Evolutionary conservation across 495 filamentous ascomycete species (phyloP), one percentile per base, ranked within the genome.

Genomic region (Penicillium egyptiacum): DNA sequence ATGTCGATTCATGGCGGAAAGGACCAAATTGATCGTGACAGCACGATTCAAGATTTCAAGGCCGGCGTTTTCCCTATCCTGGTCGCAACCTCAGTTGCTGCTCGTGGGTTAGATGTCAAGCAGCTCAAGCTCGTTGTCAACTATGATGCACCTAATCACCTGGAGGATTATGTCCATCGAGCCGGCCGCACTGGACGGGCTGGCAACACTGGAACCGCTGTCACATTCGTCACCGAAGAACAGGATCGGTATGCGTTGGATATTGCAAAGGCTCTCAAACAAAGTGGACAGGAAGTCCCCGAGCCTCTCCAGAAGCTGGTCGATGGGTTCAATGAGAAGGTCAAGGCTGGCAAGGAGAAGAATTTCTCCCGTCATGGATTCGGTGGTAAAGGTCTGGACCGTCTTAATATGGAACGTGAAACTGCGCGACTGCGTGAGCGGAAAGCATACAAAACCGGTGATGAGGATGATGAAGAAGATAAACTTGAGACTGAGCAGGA

Each of bases 161-260:
- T 96, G 31, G 95, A 99, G 73, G 95, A 99, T 67, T 99, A 99
- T 65, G 93, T 99, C 10, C 95, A 99, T 69, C 89, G 95, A 62
- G 90, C 89, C 52, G 95, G 95, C 49, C 86, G 95, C 56, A 99
- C 95, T 9, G 95, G 95, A 6, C 86, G 95, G 71, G 95, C 95
- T 26, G 95, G 95, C 26, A 95, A 96, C 65, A 95, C 83, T 6
- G 95, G 95, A 57, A 96, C 91, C 20, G 95, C 94, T 0, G 89
- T 98, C 42, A 98, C 94, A 0, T 96, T 99, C 70, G 76, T 99
- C 50, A 96, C 91, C 2, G 83, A 89, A 50, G 89, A 95, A 12
- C 91, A 99, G 63, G 92, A 94, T 61, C 87, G 92, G 39, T 97
- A 90, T 65, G 86, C 93, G 7, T 80, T 90, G 19, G 90, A 94